Evolutionary conservation across 495 filamentous ascomycete species (phyloP).

Genomic region (Talaromyces trachyspermus): DNA sequence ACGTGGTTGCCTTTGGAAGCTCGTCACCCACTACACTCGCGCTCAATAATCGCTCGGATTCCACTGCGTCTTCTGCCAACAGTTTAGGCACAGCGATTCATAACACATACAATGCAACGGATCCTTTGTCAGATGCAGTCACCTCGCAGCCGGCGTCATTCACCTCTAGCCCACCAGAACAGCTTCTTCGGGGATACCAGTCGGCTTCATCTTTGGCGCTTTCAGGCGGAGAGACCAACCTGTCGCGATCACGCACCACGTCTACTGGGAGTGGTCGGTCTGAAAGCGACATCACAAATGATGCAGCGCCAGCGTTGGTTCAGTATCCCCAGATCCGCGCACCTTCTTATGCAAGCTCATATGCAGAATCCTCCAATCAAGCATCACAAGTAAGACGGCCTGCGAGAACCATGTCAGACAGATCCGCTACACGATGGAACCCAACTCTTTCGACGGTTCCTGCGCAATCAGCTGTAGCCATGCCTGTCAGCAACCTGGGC

Average conservation of each 20-base stretch:
- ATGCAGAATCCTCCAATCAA: conserved; percentile 31
- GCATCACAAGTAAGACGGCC: conserved; percentile 13
- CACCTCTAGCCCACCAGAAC: conserved; percentile 32
- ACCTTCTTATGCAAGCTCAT: conserved; percentile 41
- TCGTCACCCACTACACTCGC: conserved; percentile 19
- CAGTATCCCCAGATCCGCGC: conserved; percentile 43
- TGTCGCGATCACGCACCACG: conserved; percentile 30
- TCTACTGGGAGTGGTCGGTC: conserved; percentile 32
- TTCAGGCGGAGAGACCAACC: conserved; percentile 16
- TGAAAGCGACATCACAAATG: conserved; percentile 22
- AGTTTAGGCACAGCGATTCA: conserved; percentile 43
- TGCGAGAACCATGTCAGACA: conserved; percentile 28
- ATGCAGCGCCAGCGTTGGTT: conserved; percentile 13
- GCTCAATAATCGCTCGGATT: conserved; percentile 21
- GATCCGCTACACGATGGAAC: conserved; percentile 52
- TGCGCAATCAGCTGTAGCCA: conserved; percentile 31
- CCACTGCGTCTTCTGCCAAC: conserved; percentile 28
- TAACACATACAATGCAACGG: conserved; percentile 18
- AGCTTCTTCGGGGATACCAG: conserved; percentile 21
- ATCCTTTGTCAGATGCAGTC: conserved; percentile 27
- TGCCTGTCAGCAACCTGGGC: conserved; percentile 1
- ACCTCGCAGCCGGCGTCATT: conserved; percentile 33
- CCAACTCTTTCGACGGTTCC: conserved; percentile 67
- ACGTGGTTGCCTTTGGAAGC: conserved; percentile 27
- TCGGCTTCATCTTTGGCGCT: conserved; percentile 23